A percentile compares a stretch with the other conserved stretches of the same genome.
Conservation (phyloP, 148 eudicot genomes). For the Hydrangea macrophylla region DNA sequence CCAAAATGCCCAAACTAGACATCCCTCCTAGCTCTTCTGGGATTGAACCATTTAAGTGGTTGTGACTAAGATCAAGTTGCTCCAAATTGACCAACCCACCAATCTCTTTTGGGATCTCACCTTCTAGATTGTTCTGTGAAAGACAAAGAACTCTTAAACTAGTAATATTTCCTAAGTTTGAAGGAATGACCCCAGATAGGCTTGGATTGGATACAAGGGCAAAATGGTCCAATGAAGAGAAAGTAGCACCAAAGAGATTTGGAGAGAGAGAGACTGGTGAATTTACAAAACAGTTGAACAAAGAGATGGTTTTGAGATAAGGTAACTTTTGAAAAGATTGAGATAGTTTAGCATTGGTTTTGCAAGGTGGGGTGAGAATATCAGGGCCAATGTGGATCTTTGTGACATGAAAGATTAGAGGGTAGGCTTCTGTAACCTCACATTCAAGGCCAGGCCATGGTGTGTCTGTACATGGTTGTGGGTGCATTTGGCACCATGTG, state of each 20-base stretch:
- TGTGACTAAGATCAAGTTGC: constrained; percentile 50
- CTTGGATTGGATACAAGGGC: constrained; percentile 40
- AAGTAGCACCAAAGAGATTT: constrained; percentile 18
- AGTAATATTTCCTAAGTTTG: constrained; percentile 21
- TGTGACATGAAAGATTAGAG: constrained; percentile 43
- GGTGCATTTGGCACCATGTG: constrained; percentile 42
- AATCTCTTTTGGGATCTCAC: constrained; percentile 37
- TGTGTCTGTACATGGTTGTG: constrained; percentile 47
- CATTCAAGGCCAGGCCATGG: constrained; percentile 63
- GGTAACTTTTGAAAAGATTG: constrained; percentile 37
- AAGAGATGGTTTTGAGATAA: constrained; percentile 41
- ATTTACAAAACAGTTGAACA: constrained; percentile 38
- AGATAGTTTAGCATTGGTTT: constrained; percentile 28
- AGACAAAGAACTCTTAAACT: constrained; percentile 27
- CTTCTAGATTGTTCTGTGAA: constrained; percentile 40
- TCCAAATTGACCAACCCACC: constrained; percentile 35
- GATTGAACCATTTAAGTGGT: constrained; percentile 37
- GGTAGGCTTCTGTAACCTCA: constrained; percentile 27
- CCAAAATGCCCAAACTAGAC: constrained; percentile 37
- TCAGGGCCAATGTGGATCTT: constrained; percentile 47
- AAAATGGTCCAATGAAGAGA: constrained; percentile 34
- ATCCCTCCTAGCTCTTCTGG: constrained; percentile 40
- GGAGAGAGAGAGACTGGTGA: constrained; percentile 25
- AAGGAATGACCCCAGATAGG: constrained; percentile 34
- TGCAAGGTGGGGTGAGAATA: constrained; percentile 45